phyloP scores from a whole-genome alignment of 1,284 basidiomycete species.

The Acaromyces ingoldii region DNA sequence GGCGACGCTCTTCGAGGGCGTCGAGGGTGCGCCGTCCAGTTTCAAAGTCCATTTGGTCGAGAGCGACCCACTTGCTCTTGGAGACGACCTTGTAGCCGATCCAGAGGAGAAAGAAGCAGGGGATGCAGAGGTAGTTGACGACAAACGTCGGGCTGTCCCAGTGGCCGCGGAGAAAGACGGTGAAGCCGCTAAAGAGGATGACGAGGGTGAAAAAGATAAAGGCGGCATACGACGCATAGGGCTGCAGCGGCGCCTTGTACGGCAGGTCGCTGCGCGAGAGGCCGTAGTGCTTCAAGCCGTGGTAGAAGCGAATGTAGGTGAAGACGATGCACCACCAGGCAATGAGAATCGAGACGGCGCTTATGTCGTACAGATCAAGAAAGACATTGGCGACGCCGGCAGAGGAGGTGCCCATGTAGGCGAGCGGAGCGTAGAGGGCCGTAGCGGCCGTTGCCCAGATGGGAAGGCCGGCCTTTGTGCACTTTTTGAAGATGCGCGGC shows the following conservation, averaged over 20 bases:
- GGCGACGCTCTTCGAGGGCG: not conserved
- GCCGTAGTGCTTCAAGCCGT: constrained; percentile 61
- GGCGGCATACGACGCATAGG: constrained; percentile 40
- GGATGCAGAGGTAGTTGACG: constrained; percentile 71
- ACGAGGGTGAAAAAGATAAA: constrained; percentile 26
- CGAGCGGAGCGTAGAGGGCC: constrained; percentile 62
- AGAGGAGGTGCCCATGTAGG: constrained; percentile 61
- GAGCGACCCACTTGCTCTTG: constrained; percentile 52
- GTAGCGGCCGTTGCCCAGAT: constrained; percentile 66
- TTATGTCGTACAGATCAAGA: constrained; percentile 58
- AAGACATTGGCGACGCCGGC: constrained; percentile 60
- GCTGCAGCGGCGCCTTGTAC: constrained; percentile 56
- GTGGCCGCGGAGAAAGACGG: constrained; percentile 37
- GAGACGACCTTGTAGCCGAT: constrained; percentile 58
- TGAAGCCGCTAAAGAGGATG: constrained; percentile 53
- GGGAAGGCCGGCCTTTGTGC: constrained; percentile 69
- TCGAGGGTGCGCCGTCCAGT: constrained; percentile 51
- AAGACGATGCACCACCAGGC: constrained; percentile 78
- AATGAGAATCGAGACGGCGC: constrained; percentile 63
- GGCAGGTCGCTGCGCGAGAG: constrained; percentile 56
- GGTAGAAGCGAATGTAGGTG: constrained; percentile 69
- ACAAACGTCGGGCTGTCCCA: constrained; percentile 63
- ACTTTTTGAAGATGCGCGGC: constrained; percentile 65
- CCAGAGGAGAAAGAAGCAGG: constrained; percentile 72
- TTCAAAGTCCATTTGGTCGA: constrained; percentile 57